Percentiles rank a stretch among this genome's conserved stretches.
These are phyloP conservation scores for Fomitopsis pinicola DNA, from an alignment of 1,284 basidiomycete genomes.

Conservation along the genomic window DNA sequence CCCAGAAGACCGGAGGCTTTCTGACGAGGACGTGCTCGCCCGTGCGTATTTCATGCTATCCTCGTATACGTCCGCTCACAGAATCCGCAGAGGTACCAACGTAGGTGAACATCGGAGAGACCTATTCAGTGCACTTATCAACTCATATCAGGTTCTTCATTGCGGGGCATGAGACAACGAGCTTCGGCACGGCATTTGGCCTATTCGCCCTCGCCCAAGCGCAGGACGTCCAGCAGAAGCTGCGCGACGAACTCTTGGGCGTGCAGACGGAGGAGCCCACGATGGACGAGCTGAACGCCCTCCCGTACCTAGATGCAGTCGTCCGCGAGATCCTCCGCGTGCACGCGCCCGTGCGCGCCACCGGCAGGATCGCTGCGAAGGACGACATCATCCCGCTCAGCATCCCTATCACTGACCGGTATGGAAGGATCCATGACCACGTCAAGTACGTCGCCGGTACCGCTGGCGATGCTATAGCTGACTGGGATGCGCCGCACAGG, in stretches of 20 bases:
- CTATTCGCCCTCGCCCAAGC: conserved; percentile 59
- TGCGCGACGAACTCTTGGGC: conserved; percentile 63
- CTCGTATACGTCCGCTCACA: no score
- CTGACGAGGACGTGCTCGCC: conserved; percentile 51
- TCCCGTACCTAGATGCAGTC: conserved; percentile 65
- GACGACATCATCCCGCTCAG: conserved; percentile 42
- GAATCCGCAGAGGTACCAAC: no score
- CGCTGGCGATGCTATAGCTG: neutral
- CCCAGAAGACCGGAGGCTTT: conserved; percentile 38
- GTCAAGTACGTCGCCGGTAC: conserved; percentile 14
- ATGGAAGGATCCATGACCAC: conserved; percentile 23
- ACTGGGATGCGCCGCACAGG: conserved; percentile 16
- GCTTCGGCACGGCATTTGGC: conserved; percentile 47
- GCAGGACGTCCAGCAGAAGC: conserved; percentile 54
- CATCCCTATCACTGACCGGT: conserved; percentile 21
- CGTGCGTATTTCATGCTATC: conserved; percentile 33
- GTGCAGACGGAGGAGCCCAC: conserved; percentile 25
- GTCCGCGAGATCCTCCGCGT: conserved; percentile 69
- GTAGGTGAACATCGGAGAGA: no score
- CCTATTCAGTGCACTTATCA: no score
- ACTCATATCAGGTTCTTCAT: conserved; percentile 36
- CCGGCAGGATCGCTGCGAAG: conserved; percentile 41
- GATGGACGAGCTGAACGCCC: conserved; percentile 34
- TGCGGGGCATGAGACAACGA: conserved; percentile 74
- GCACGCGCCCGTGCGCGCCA: conserved; percentile 49